Evolutionary conservation across 208 protist genomes (phyloP).

Genomic region (Angomonas ambiguus): DNA sequence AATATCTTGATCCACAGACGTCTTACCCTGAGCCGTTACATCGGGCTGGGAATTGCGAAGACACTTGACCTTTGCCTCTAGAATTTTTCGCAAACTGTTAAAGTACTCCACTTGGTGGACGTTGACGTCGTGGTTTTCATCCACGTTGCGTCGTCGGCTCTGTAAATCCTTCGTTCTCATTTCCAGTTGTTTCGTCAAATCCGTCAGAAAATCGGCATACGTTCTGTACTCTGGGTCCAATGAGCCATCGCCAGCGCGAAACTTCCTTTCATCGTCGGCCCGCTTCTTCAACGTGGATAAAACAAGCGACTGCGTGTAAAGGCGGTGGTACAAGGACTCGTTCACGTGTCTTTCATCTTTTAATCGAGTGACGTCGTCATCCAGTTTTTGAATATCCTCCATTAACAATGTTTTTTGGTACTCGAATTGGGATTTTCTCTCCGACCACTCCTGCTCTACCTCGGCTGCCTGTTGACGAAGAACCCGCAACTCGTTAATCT

Average conservation of each 20-base stretch:
- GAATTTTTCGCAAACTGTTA: conserved; percentile 35
- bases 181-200: conserved; percentile 47
- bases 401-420: conserved; percentile 76
- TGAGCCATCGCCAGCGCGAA: conserved; percentile 24
- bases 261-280: conserved; percentile 51
- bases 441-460: conserved; percentile 81
- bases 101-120: conserved; percentile 88
- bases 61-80: conserved; percentile 57
- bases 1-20: conserved; percentile 46
- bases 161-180: conserved; percentile 65
- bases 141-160: conserved; percentile 64
- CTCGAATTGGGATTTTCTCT: conserved; percentile 86
- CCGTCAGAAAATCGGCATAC: conserved; percentile 46
- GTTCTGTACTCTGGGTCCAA: conserved; percentile 62
- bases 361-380: conserved; percentile 69
- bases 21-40: conserved; percentile 5
- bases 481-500: conserved; percentile 85
- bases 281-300: conserved; percentile 45
- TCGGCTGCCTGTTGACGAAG: conserved; percentile 76
- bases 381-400: conserved; percentile 83
- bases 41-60: conserved; percentile 18
- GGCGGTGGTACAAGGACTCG: conserved; percentile 85
- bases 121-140: conserved; percentile 74
- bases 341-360: conserved; percentile 65
- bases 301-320: conserved; percentile 54